A percentile compares a stretch with the other conserved stretches of the same genome.
Conservation (phyloP, 2,329 filamentous ascomycete species). For the Pseudogymnoascus pannorum region DNA sequence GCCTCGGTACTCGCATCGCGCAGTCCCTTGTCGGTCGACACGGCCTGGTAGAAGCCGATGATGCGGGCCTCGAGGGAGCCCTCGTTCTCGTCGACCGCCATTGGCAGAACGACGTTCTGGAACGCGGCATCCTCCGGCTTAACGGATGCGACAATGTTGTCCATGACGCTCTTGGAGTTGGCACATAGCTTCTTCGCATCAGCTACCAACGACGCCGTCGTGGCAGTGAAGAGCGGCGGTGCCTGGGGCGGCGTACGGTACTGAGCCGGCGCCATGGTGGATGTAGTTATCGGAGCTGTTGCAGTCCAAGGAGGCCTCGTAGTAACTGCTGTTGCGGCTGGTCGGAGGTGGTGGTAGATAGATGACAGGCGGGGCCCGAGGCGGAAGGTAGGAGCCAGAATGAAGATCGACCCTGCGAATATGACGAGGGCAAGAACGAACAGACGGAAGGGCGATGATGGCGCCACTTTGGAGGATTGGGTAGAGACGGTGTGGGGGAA, state of each 20-base stretch:
- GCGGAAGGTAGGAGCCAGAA: slow-evolving; percentile 56
- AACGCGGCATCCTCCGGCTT: slow-evolving; percentile 47
- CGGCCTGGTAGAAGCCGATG: slow-evolving; percentile 73
- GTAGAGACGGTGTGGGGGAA: slow-evolving; percentile 3
- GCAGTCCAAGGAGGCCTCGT: slow-evolving; percentile 9
- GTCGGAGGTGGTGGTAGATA: slow-evolving; percentile 49
- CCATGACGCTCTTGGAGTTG: slow-evolving; percentile 52
- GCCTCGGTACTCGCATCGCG: slow-evolving; percentile 71
- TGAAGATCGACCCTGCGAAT: slow-evolving; percentile 49
- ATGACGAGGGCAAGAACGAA: slow-evolving; percentile 47
- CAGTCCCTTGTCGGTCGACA: slow-evolving; percentile 60
- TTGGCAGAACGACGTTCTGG: slow-evolving; percentile 50
- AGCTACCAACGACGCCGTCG: slow-evolving; percentile 58
- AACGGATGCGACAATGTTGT: slow-evolving; percentile 55
- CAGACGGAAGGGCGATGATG: slow-evolving; percentile 28
- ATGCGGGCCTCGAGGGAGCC: slow-evolving; percentile 55
- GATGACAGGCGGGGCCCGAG: slow-evolving; percentile 44
- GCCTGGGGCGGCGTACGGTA: slow-evolving; percentile 70
- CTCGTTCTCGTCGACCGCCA: slow-evolving; percentile 65
- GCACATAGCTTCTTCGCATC: slow-evolving; percentile 62
- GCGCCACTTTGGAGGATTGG: slow-evolving; percentile 10
- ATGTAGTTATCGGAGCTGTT: slow-evolving; percentile 35
- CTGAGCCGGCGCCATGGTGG: slow-evolving; percentile 57
- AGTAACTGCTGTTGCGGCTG: slow-evolving; percentile 11
- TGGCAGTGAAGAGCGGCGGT: slow-evolving; percentile 70